phyloP scores from a whole-genome alignment of 106 monocot species.

The Allium fistulosum region DNA sequence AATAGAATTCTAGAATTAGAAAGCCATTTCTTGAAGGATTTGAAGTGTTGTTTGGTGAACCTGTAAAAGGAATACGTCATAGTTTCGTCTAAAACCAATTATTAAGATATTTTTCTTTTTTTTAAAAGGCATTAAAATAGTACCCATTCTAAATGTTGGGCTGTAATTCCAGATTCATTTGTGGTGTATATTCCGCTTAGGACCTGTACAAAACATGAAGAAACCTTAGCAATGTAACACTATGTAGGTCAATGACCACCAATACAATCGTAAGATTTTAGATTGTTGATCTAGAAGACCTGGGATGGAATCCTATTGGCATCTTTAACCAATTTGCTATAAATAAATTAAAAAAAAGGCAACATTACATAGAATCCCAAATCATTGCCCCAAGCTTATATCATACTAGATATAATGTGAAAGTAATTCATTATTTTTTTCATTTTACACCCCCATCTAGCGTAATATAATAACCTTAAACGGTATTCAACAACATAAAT shows the following conservation, averaged over 20 bases:
- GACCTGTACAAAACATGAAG: constrained; percentile 27
- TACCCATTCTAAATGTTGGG: constrained; percentile 98
- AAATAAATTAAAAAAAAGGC: neutral
- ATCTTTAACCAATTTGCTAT: neutral
- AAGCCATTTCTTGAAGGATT: constrained; percentile 93
- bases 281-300: neutral
- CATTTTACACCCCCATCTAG: no score
- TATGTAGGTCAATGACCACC: neutral
- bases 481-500: no score
- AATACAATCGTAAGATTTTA: neutral
- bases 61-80: constrained; percentile 14
- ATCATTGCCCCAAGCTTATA: no score
- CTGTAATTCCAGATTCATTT: constrained; percentile 74
- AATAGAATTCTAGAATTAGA: constrained; percentile 3
- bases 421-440: no score
- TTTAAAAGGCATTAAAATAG: neutral
- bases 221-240: neutral
- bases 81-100: no score
- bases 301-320: neutral
- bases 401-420: no score
- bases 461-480: no score
- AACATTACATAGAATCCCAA: neutral
- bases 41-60: constrained; percentile 85
- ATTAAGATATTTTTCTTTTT: no score
- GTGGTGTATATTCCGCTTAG: constrained; percentile 84